Evolutionary conservation across 768 basidiomycete species (phyloP).

Genomic region (Hericium coralloides): DNA sequence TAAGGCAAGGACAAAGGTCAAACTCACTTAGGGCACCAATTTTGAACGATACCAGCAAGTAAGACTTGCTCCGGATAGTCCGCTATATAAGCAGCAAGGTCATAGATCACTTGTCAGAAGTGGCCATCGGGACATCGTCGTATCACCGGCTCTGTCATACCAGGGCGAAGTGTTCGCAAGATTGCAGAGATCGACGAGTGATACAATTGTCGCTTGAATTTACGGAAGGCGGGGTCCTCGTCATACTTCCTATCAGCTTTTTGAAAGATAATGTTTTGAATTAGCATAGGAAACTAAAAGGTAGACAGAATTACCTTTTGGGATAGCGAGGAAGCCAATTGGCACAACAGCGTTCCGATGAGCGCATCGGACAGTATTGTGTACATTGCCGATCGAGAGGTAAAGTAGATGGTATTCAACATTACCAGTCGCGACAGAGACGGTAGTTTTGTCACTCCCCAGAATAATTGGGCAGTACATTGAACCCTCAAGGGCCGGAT

Average conservation of each 20-base stretch:
- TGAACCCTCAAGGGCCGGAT: neutral
- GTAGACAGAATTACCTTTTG: neutral
- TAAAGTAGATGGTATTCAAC: neutral
- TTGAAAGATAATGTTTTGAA: neutral
- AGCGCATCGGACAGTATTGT: neutral
- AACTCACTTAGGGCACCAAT: conserved; percentile 21
- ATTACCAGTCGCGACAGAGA: neutral
- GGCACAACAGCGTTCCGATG: neutral
- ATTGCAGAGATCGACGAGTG: neutral
- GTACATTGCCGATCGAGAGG: neutral
- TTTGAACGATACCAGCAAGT: conserved; percentile 20
- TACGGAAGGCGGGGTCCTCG: neutral
- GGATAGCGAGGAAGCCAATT: neutral
- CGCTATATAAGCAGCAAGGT: conserved; percentile 28
- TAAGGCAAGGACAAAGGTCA: neutral
- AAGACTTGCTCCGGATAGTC: conserved; percentile 31
- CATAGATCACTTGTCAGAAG: conserved; percentile 21
- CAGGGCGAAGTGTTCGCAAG: neutral
- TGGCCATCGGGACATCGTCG: conserved; percentile 26
- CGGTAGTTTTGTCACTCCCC: conserved; percentile 1
- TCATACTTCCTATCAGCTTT: neutral
- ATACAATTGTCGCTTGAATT: neutral
- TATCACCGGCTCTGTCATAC: neutral
- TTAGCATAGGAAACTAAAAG: neutral
- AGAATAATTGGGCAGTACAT: neutral